Percentiles rank a stretch among this genome's conserved stretches.
phyloP scores from a whole-genome alignment of 148 eudicot genomes.

The Cornus suecica region DNA sequence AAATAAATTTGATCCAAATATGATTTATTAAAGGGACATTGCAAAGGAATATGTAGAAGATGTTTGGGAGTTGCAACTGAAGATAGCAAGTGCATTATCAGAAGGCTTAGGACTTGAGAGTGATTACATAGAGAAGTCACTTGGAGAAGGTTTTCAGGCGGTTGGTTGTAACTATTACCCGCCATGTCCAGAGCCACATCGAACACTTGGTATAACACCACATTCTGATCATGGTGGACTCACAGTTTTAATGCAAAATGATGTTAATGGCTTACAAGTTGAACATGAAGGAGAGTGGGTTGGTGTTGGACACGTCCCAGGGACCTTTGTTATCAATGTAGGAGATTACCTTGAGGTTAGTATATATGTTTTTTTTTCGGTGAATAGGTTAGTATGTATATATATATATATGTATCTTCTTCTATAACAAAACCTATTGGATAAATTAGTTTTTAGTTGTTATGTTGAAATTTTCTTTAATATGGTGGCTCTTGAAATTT shows the following conservation, averaged over 20 bases:
- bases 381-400: too few species aligned
- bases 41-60: slow-evolving; percentile 16
- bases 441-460: too few species aligned
- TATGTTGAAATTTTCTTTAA: too few species aligned
- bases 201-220: neutral
- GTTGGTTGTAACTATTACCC: slow-evolving; percentile 17
- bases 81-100: slow-evolving; percentile 15
- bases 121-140: too few species aligned
- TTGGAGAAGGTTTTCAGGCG: slow-evolving; percentile 10
- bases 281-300: slow-evolving; percentile 9
- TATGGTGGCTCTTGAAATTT: too few species aligned
- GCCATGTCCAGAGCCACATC: slow-evolving; percentile 17
- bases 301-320: slow-evolving; percentile 13
- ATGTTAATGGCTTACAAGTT: slow-evolving; percentile 18
- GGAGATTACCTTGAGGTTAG: too few species aligned
- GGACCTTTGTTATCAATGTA: slow-evolving; percentile 18
- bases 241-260: slow-evolving; percentile 20
- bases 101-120: slow-evolving; percentile 19
- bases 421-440: too few species aligned
- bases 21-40: slow-evolving; percentile 1
- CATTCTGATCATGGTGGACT: slow-evolving; percentile 26
- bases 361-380: too few species aligned
- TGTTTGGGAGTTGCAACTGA: slow-evolving; percentile 11
- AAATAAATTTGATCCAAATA: too few species aligned
- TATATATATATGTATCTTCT: too few species aligned